phyloP scores from a whole-genome alignment of 202 grass and related monocot species.

The Tripidium arundinaceum region DNA sequence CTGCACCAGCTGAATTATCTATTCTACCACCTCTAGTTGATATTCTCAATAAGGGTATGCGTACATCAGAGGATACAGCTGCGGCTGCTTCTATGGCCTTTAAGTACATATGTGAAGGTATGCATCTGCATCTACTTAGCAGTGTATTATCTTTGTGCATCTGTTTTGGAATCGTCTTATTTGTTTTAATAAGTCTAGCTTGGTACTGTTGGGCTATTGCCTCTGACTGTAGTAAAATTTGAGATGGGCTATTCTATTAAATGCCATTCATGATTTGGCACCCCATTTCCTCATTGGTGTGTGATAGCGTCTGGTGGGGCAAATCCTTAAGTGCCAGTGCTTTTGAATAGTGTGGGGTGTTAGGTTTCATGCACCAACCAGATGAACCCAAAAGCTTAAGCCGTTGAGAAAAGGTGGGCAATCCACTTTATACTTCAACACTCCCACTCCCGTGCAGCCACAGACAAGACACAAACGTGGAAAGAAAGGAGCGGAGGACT shows the following conservation, averaged over 20 bases:
- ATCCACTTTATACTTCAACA: not conserved
- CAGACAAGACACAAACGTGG: too few relatives aligned
- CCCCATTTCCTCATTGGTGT: not conserved
- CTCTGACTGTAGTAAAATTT: constrained; percentile 6
- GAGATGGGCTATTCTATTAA: not conserved
- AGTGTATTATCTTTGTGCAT: too few relatives aligned
- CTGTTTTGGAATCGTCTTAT: too few relatives aligned
- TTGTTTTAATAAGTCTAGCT: too few relatives aligned
- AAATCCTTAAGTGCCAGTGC: not conserved
- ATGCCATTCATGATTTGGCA: not conserved
- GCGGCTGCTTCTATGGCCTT: too few relatives aligned
- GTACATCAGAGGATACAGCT: constrained; percentile 78
- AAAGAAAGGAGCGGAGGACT: too few relatives aligned
- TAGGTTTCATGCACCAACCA: not conserved
- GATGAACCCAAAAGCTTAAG: not conserved
- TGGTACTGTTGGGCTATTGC: too few relatives aligned
- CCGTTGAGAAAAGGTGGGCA: not conserved
- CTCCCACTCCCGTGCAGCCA: too few relatives aligned
- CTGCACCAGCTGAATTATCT: constrained; percentile 60
- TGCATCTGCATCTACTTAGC: too few relatives aligned
- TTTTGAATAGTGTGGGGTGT: not conserved
- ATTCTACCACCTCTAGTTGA: constrained; percentile 89
- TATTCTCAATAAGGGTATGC: constrained; percentile 85
- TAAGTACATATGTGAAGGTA: too few relatives aligned
- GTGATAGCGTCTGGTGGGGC: not conserved